phyloP scores from a whole-genome alignment of 2,329 filamentous ascomycete genomes.

The Dothideomycetes sp. region DNA sequence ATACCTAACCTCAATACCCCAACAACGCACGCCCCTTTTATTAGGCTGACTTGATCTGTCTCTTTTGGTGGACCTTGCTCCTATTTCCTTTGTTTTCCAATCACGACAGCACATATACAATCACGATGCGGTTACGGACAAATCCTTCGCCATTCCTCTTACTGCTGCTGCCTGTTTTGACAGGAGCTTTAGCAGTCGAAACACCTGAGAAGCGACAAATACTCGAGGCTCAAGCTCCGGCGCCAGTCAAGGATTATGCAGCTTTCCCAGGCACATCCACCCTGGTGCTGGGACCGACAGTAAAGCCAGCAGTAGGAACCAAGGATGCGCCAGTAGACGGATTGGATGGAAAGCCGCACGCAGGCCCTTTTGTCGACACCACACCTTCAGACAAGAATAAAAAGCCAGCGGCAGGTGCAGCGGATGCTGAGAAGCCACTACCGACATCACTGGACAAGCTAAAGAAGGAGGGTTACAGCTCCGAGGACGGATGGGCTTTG shows the following conservation, averaged over 20 bases:
- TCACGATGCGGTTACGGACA: constrained; percentile 44
- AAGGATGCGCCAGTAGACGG: constrained; percentile 87
- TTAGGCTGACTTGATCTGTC: too few relatives aligned
- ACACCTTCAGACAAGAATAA: constrained; percentile 19
- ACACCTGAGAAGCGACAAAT: too few relatives aligned
- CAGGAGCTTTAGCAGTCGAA: constrained; percentile 29
- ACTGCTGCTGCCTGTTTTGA: constrained; percentile 48
- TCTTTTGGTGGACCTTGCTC: too few relatives aligned
- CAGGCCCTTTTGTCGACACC: constrained; percentile 64
- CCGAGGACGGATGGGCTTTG: constrained; percentile 22
- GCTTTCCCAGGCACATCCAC: constrained; percentile 9
- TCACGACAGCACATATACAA: too few relatives aligned
- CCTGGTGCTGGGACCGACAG: constrained; percentile 3
- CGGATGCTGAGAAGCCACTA: constrained; percentile 18
- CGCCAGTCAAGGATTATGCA: constrained; percentile 17
- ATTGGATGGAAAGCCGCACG: constrained; percentile 85
- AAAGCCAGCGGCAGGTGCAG: constrained; percentile 11
- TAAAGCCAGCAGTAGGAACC: constrained; percentile 35
- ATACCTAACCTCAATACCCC: too few relatives aligned
- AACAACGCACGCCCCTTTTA: too few relatives aligned
- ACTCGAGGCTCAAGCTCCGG: constrained; percentile 15
- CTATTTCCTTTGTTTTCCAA: too few relatives aligned
- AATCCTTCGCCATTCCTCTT: constrained; percentile 43
- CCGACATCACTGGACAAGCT: constrained; percentile 21
- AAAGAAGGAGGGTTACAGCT: constrained; percentile 35